Conservation (phyloP, 805 yeast species). For the Phaffomyces antillensis region DNA sequence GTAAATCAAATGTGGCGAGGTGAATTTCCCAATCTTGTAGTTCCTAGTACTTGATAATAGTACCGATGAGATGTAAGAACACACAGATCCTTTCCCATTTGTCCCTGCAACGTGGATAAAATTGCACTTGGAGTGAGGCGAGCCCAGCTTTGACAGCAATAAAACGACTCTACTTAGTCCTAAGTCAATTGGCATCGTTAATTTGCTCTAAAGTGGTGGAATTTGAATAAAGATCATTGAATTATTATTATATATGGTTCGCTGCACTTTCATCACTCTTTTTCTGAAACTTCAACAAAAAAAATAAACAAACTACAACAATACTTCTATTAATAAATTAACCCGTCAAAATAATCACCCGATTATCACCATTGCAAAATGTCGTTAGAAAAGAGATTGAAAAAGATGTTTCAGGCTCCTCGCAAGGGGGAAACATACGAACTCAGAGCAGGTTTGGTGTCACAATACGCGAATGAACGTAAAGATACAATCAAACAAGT, state of each 20-base stretch:
- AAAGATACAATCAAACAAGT: constrained; percentile 96
- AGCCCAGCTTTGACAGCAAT: constrained; percentile 46
- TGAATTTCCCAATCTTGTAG: constrained; percentile 66
- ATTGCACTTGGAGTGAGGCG: constrained; percentile 58
- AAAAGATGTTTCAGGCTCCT: constrained; percentile 52
- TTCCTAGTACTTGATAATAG: constrained; percentile 36
- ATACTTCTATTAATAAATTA: background rate
- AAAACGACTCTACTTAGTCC: constrained; percentile 46
- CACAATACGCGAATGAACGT: constrained; percentile 90
- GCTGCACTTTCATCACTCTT: too few relatives aligned
- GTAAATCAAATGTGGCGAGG: constrained; percentile 77
- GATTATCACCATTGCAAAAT: constrained; percentile 4
- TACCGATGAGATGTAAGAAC: constrained; percentile 70
- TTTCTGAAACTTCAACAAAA: too few relatives aligned
- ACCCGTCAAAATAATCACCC: background rate
- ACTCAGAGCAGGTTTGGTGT: constrained; percentile 81
- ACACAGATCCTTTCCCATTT: constrained; percentile 92
- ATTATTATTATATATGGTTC: too few relatives aligned
- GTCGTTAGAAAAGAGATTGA: constrained; percentile 43
- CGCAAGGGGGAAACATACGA: constrained; percentile 81
- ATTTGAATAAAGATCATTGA: background rate
- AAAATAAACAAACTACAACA: background rate
- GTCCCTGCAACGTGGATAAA: constrained; percentile 95
- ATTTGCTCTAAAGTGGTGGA: background rate
- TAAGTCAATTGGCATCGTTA: constrained; percentile 38